Base-by-base conservation (phyloP, 2,329 filamentous ascomycete species). In the Drechslerella dactyloides region DNA sequence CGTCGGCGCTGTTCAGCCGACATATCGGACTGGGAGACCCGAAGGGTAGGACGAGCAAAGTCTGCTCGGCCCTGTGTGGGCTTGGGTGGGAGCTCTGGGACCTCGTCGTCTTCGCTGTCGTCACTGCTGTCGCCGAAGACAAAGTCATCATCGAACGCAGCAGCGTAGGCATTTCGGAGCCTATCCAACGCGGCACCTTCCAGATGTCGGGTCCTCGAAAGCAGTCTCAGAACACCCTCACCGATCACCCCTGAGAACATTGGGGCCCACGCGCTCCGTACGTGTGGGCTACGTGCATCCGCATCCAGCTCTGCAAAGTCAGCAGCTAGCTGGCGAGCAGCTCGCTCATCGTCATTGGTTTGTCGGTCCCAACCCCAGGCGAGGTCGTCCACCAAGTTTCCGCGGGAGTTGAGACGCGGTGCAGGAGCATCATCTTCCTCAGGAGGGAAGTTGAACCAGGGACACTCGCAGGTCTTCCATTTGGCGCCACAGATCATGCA, bases 401-500 rank as follows among this genome's bases (percentile, higher is more conserved):
- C 66, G 8, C 63, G 50, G 11, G 24, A 53, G n/a, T 59, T 48
- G 6, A 70, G 37, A 19, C 50, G 66, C 33, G 59, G 66, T 35
- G 66, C 46, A 10, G 66, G 66, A 27, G 66, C 66, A 46, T 70
- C 66, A 15, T 70, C 66, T 52, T 70, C 66, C 30, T 70, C 66
- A 33, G 66, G 66, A 30, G 66, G 66, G 59, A 70, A 70, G 55
- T 73, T 66, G 44, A 73, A 73, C 69, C 61, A 73, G 2, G 69
- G 69, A 37, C 69, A 73, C 54, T 73, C 61, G 24, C 69, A 73
- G 0, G 69, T 65, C 35, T 73, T 73, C 69, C 69, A 73, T 35
- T 73, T 73, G 5, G 52, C 50, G 52, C 60, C 60, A 51, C 69
- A 73, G 19, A 73, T 65, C 61, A 65, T 65, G 37, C 69, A 73